Base-by-base conservation (phyloP, 1,284 basidiomycete species). In the Ustilago esculenta region DNA sequence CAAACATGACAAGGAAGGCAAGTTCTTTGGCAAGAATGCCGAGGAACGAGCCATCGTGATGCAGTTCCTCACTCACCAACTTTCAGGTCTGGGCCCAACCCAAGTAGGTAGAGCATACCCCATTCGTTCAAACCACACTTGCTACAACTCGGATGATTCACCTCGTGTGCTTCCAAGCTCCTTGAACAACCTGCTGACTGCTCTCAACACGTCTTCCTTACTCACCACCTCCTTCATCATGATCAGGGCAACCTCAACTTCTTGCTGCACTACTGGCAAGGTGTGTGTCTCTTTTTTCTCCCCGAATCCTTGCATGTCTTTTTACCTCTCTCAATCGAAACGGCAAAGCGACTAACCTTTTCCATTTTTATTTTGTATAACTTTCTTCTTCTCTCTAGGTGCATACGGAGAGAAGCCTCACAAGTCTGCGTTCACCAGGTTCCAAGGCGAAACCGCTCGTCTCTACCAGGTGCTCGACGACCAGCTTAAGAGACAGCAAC, bases 31-130 rank as follows among this genome's bases (percentile, higher is more conserved):
- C 21, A 75, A 69, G 51, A 69, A 54, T 0, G 20, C 53, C 2
- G 69, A 75, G 50, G 71, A 77, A 45, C 21, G 59, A 7, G 61
- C 66, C 8, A 48, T 75, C 12, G 55, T 66, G 0, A 64, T 52
- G 32, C 71, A 79, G 42, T 80, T 71, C 71, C 58, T 79, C 20
- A 69, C 68, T 4, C 57, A 61, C 44, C 77, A 80, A 45, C 53
- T 72, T 20, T 50, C 51, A 10, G 77, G 75, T 2, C 56, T 76
- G 11, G 75, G 77, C 9, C 73, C 75, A 1, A 39, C 53, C 0
- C 73, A 77, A 33, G 55, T 58, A 14, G 11, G 47, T 54, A 41
- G 27, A 29, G 6, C 27, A 29, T 29, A 7, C 12, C 27, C 7
- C 7, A 6, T 29, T 12, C 7, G 12, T 29, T 12, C 7, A 29